Base-by-base conservation (phyloP, 2,329 filamentous ascomycete genomes). In the Hypoxylon sp. region DNA sequence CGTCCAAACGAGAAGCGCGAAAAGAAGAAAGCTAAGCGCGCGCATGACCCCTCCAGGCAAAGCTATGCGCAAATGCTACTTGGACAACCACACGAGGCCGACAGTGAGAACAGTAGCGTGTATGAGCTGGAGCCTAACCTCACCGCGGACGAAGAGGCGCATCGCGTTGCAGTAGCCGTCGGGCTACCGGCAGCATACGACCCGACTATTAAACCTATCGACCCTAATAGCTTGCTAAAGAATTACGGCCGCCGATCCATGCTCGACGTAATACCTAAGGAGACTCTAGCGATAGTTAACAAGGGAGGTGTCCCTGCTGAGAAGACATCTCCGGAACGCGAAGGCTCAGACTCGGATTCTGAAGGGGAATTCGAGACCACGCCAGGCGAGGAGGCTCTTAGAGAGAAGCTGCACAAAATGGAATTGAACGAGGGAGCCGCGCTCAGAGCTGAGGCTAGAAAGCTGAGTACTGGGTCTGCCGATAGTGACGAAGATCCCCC, bases 21-120 rank as follows among this genome's bases (percentile, higher is more conserved):
- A 76, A 96, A 96, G 81, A 97, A 97, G 82, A 97, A 96, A 80
- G 86, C 87, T 65, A 97, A 97, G 82, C 90, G 94, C 30, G 87
- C 89, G 55, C 89, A 91, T 59, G 93, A 97, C 73, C 90, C 93
- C 5, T 85, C 83, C 14, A 87, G 94, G 34, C 89, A 91, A 72
- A 91, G 90, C 48, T 97, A 97, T 77, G 85, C 90, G 56, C 87
- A 90, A 58, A 93, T 97, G 79, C 82, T 97, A 9, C 88, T 91
- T 56, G 77, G 82, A 48, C 86, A 86, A 34, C 83, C 82, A 52
- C 87, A 89, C 73, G 87, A 89, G 74, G 86, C 86, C 67, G 85
- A 89, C 64, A 85, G 82, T 76, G 84, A 86, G 62, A 81, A 81
- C 38, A 84, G 82, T 71, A 84, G 82, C 72, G 78, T 81, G 6